A percentile compares a stretch with the other conserved stretches of the same genome.
Evolutionary conservation across 1,284 basidiomycete genomes (phyloP).

Genomic region (Tylopilus sp.): DNA sequence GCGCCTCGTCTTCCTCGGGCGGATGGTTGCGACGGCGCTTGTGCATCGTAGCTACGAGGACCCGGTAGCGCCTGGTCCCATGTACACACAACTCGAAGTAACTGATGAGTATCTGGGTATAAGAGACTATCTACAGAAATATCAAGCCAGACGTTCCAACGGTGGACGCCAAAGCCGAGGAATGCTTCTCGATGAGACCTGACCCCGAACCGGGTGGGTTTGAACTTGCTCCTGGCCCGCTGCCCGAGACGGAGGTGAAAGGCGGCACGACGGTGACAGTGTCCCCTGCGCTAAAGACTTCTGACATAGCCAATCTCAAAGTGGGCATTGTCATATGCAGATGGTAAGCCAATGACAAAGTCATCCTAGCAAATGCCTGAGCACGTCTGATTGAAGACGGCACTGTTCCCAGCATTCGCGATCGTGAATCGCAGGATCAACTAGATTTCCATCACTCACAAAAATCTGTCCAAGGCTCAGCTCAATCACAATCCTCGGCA

Average conservation of each 20-base stretch:
- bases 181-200: background rate
- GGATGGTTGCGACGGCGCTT: background rate
- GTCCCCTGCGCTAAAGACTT: conserved; percentile 43
- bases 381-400: conserved; percentile 63
- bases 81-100: background rate
- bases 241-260: conserved; percentile 18
- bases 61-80: background rate
- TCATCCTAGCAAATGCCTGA: conserved; percentile 65
- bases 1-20: background rate
- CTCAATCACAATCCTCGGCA: background rate
- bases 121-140: no score
- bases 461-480: conserved; percentile 26
- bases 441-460: conserved; percentile 38
- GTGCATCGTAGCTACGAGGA: background rate
- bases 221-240: conserved; percentile 10
- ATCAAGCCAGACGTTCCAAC: conserved; percentile 17
- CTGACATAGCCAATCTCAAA: conserved; percentile 68
- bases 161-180: conserved; percentile 6
- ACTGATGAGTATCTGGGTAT: no score
- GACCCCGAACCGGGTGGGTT: conserved; percentile 13
- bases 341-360: conserved; percentile 66
- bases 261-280: conserved; percentile 24
- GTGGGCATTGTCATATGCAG: conserved; percentile 67
- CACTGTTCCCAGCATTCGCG: conserved; percentile 42
- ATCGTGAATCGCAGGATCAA: background rate